Conservation (phyloP, 345 rosid genomes). For the Capsella bursapastoris region DNA sequence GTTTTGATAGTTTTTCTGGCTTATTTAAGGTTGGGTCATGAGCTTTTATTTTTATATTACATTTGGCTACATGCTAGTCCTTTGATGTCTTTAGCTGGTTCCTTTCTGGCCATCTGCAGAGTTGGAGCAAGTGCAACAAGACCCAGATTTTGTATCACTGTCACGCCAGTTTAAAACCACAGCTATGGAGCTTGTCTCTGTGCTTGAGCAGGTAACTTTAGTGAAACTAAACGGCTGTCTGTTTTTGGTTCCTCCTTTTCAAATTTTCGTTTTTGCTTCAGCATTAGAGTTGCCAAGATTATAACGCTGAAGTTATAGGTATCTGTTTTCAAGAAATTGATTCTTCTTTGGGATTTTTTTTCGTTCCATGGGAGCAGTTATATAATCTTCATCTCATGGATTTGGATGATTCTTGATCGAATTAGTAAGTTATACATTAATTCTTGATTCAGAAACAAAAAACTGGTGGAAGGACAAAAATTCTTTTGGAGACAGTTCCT, state of each 20-base stretch:
- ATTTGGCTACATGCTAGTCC: slow-evolving; percentile 33
- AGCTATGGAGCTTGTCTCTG: slow-evolving; percentile 95
- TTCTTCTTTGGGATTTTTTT: slow-evolving; percentile 14
- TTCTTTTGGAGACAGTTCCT: slow-evolving; percentile 95
- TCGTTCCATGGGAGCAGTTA: slow-evolving; percentile 14
- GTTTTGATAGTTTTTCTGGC: slow-evolving; percentile 13
- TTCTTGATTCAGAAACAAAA: slow-evolving; percentile 73
- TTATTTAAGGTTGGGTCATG: slow-evolving; percentile 26
- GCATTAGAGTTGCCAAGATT: slow-evolving; percentile 21
- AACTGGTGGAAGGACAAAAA: slow-evolving; percentile 94
- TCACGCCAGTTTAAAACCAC: slow-evolving; percentile 96
- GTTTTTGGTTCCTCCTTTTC: slow-evolving; percentile 27
- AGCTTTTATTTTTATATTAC: slow-evolving; percentile 29
- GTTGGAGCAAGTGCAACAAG: slow-evolving; percentile 96
- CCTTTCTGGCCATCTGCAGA: slow-evolving; percentile 54
- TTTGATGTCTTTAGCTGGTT: slow-evolving; percentile 36
- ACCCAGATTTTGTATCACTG: slow-evolving; percentile 76
- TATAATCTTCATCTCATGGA: slow-evolving; percentile 18
- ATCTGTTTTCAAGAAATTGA: slow-evolving; percentile 19
- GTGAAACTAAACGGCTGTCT: slow-evolving; percentile 6
- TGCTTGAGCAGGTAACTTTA: slow-evolving; percentile 86
- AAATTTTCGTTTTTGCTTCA: slow-evolving; percentile 11
- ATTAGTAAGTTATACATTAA: slow-evolving; percentile 26
- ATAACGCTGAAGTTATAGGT: slow-evolving; percentile 8
- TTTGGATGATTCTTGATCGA: neutral